A percentile compares a stretch with the other conserved stretches of the same genome.
These are phyloP conservation scores for Venturia nashicola DNA, from an alignment of 2,329 filamentous ascomycete species.

Conservation along the genomic window DNA sequence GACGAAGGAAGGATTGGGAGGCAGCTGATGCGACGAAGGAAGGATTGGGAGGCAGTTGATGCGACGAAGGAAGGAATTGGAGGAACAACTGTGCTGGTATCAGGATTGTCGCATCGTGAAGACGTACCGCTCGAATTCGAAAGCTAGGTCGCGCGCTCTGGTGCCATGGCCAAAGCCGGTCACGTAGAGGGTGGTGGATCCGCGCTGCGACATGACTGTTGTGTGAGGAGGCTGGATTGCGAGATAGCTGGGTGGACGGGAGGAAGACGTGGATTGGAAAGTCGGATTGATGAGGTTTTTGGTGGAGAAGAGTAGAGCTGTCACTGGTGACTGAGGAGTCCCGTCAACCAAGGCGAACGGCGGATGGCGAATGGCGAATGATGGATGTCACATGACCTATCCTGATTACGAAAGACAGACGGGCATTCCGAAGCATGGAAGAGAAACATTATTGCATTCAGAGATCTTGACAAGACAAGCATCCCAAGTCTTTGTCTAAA, in stretches of 20 bases:
- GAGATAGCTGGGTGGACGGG: neutral
- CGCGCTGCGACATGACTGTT: conserved; percentile 68
- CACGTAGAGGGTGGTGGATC: conserved; percentile 87
- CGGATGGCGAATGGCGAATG: too few species aligned
- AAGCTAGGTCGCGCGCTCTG: conserved; percentile 96
- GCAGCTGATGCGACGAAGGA: conserved; percentile 11
- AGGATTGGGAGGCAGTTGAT: conserved; percentile 12
- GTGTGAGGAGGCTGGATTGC: neutral
- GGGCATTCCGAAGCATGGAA: too few species aligned
- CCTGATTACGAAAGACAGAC: too few species aligned
- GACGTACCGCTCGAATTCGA: conserved; percentile 99
- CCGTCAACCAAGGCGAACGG: too few species aligned
- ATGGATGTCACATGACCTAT: neutral
- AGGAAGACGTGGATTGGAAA: neutral
- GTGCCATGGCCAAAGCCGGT: conserved; percentile 98
- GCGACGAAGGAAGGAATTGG: conserved; percentile 13
- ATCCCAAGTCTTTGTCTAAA: neutral
- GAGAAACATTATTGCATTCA: neutral
- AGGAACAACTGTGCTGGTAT: conserved; percentile 25
- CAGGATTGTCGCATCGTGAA: conserved; percentile 29
- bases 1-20: conserved; percentile 12
- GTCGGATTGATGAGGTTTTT: too few species aligned
- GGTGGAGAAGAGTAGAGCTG: neutral
- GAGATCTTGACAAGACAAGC: neutral
- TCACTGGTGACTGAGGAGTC: too few species aligned